A percentile compares a stretch with the other conserved stretches of the same genome.
Evolutionary conservation across 2,329 filamentous ascomycete species (phyloP).

Genomic region (Corynespora cassiicola): DNA sequence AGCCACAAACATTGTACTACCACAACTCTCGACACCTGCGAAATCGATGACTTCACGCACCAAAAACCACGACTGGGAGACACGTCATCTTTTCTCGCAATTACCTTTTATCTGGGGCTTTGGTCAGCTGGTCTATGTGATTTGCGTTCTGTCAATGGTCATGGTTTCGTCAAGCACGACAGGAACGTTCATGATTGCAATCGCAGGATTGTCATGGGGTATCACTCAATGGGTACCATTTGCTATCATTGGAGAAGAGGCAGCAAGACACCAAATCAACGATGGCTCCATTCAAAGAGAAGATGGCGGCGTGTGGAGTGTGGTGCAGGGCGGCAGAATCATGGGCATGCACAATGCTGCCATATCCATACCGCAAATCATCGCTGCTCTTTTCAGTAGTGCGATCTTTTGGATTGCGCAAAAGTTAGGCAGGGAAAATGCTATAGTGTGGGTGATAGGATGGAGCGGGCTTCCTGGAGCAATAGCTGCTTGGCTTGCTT

Average conservation of each 20-base stretch:
- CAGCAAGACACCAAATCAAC: conserved; percentile 12
- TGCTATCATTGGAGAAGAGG: conserved; percentile 33
- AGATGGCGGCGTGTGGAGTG: background rate
- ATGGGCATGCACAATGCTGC: conserved; percentile 21
- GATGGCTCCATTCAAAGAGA: conserved; percentile 1
- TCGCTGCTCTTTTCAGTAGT: conserved; percentile 12
- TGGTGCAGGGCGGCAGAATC: conserved; percentile 16
- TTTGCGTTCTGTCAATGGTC: conserved; percentile 3
- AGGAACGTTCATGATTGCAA: conserved; percentile 1
- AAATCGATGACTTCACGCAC: background rate
- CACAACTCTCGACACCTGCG: background rate
- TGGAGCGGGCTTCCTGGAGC: conserved; percentile 5
- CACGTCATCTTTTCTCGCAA: background rate
- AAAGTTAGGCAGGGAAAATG: conserved; percentile 1
- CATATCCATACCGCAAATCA: conserved; percentile 21
- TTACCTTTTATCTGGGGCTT: conserved; percentile 4
- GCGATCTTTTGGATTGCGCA: conserved; percentile 7
- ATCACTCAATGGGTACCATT: conserved; percentile 38
- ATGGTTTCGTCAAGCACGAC: conserved; percentile 2
- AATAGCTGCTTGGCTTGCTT: conserved; percentile 6
- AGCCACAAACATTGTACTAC: conserved; percentile 3
- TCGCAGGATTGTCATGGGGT: conserved; percentile 33
- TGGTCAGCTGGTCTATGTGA: conserved; percentile 4
- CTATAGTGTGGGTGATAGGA: conserved; percentile 5
- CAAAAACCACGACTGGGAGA: too few relatives aligned